A percentile compares a stretch with the other conserved stretches of the same genome.
phyloP scores from a whole-genome alignment of 2,329 filamentous ascomycete genomes.

The Calonectria hawksworthii region DNA sequence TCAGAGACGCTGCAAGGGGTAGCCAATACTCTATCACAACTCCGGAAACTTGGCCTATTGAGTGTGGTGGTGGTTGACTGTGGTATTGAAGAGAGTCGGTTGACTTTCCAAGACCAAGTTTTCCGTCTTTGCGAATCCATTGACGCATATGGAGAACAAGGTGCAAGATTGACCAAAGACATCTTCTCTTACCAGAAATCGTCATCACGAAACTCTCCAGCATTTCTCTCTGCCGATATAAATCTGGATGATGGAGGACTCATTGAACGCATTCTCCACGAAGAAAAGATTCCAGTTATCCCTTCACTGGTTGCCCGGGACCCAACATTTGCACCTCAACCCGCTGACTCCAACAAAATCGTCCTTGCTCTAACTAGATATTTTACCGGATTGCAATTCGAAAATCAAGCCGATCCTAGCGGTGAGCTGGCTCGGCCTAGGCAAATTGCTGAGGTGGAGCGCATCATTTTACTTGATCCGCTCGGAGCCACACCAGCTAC shows the following conservation, averaged over 20 bases:
- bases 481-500: conserved; percentile 85
- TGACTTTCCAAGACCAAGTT: conserved; percentile 72
- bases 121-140: conserved; percentile 82
- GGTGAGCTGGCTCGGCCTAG: conserved; percentile 51
- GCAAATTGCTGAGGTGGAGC: conserved; percentile 77
- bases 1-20: conserved; percentile 80
- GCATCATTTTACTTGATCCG: conserved; percentile 90
- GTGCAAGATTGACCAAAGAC: conserved; percentile 76
- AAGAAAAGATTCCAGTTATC: conserved; percentile 55
- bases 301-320: conserved; percentile 59
- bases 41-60: conserved; percentile 84
- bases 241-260: conserved; percentile 50
- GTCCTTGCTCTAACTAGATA: conserved; percentile 83
- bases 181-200: conserved; percentile 39
- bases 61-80: conserved; percentile 89
- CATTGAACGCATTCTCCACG: conserved; percentile 50
- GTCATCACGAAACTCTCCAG: conserved; percentile 17
- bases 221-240: conserved; percentile 44
- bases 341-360: conserved; percentile 69
- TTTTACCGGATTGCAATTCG: conserved; percentile 76
- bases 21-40: conserved; percentile 85
- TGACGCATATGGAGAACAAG: conserved; percentile 76
- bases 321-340: conserved; percentile 54
- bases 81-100: conserved; percentile 56
- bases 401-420: conserved; percentile 5